These are phyloP conservation scores for Leccinum longicurvipes DNA, from an alignment of 768 basidiomycete genomes.

Conservation along the genomic window DNA sequence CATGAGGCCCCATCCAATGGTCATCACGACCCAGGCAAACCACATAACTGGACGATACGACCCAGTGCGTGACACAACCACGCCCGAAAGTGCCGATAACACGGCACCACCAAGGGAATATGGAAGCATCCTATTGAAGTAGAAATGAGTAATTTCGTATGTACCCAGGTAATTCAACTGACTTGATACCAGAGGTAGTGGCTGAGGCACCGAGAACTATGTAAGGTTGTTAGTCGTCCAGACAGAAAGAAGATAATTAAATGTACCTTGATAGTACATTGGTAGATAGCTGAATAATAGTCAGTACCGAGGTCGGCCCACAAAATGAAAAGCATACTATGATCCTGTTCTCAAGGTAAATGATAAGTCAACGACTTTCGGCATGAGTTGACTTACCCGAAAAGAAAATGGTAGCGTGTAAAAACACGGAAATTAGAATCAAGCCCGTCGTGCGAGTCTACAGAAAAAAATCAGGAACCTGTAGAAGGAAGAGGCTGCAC, in stretches of 20 bases:
- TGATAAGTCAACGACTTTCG: not conserved
- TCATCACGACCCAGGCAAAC: constrained; percentile 28
- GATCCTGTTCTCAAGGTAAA: constrained; percentile 13
- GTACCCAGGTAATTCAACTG: not conserved
- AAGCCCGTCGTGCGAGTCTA: constrained; percentile 39
- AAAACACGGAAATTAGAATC: constrained; percentile 30
- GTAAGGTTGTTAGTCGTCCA: not conserved
- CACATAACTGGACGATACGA: constrained; percentile 34
- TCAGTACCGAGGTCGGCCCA: constrained; percentile 1
- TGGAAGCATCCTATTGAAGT: constrained; percentile 33
- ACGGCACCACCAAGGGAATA: constrained; percentile 28
- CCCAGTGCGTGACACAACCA: constrained; percentile 24
- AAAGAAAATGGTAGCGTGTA: constrained; percentile 35
- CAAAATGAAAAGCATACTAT: constrained; percentile 21
- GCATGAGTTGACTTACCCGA: constrained; percentile 18
- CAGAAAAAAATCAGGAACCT: not conserved
- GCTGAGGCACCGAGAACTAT: constrained; percentile 36
- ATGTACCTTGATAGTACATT: constrained; percentile 37
- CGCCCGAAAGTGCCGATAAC: constrained; percentile 21
- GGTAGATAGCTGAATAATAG: constrained; percentile 33
- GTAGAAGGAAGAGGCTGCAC: not conserved
- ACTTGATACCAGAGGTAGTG: constrained; percentile 33
- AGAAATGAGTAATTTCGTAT: not conserved
- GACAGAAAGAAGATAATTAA: not conserved
- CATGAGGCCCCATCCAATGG: constrained; percentile 37